Conservation (phyloP, 495 filamentous ascomycete genomes). For the Annulohypoxylon stygium region DNA sequence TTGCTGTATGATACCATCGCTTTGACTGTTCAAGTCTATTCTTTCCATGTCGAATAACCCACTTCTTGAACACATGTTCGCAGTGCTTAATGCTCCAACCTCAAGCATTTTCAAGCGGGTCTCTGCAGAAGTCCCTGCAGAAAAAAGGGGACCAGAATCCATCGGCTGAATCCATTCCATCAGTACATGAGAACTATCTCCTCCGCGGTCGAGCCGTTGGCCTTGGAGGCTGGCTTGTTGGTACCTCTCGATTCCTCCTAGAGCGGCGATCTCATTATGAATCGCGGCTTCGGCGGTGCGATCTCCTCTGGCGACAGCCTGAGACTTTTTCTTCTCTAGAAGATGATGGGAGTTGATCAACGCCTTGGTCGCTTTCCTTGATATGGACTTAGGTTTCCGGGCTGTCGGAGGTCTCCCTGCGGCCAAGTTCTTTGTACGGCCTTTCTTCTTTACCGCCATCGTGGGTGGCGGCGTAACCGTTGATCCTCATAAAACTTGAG, state of each 20-base stretch:
- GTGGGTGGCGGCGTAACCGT: conserved; percentile 34
- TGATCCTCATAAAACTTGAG: background rate
- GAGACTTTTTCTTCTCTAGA: conserved; percentile 79
- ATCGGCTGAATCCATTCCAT: conserved; percentile 82
- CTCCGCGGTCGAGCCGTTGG: conserved; percentile 85
- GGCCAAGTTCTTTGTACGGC: conserved; percentile 67
- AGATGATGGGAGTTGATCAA: conserved; percentile 88
- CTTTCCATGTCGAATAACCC: conserved; percentile 77
- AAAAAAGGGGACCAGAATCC: conserved; percentile 42
- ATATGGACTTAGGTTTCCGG: conserved; percentile 69
- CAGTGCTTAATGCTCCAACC: conserved; percentile 86
- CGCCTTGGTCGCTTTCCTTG: conserved; percentile 81
- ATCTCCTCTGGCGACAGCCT: conserved; percentile 76
- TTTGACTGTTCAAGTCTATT: conserved; percentile 92
- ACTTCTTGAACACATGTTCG: conserved; percentile 85
- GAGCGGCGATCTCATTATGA: conserved; percentile 63
- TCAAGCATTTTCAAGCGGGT: conserved; percentile 78
- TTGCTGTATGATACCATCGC: conserved; percentile 81
- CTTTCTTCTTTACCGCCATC: conserved; percentile 53
- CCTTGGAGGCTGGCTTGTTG: conserved; percentile 91
- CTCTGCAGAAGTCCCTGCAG: conserved; percentile 42
- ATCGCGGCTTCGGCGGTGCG: conserved; percentile 65
- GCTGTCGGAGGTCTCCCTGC: conserved; percentile 74
- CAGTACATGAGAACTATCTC: conserved; percentile 88
- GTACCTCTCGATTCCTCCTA: conserved; percentile 86